Base-by-base conservation (phyloP, 805 yeast genomes). In the Cyberlindnera maritima region DNA sequence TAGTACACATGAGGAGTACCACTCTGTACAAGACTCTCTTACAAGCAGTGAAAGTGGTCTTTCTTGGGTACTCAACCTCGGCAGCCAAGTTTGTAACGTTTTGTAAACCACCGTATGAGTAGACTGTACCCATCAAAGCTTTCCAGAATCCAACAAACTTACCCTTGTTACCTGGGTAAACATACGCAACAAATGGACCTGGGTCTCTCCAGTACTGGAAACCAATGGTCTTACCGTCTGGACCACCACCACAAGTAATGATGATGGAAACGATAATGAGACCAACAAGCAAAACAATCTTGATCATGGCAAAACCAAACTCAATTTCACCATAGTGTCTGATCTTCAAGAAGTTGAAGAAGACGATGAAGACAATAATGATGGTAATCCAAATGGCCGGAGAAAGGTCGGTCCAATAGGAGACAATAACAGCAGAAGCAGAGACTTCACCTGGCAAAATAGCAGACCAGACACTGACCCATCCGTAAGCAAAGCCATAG, bases 171-270 rank as follows among this genome's bases (percentile, higher is more conserved):
- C 65, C 65, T 3, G 72, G 64, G 9, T 53, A 52, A 47, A 57
- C 15, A 42, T 55, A 53, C 40, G 65, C 63, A 2, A 65, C 66
- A 29, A 68, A 53, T 23, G 50, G 69, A 56, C 62, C 63, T 18
- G 58, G 58, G 36, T 55, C 38, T 33, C 43, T 53, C 72, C 71
- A 69, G 49, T 63, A 70, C 55, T 61, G 64, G 54, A 68, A 67
- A 3, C 63, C 62, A 67, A 50, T 72, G 63, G 54, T 64, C 46
- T 59, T 41, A 58, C 60, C 45, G 20, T 57, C 64, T 47, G 86
- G 85, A 31, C 77, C 83, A 47, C 86, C 86, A 44, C 86, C 86
- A 56, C 79, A 75, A 45, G 81, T 79, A 44, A 81, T 76, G 36
- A 77, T 72, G 58, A 77, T 66, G 44, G 80, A 76, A 35, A 73